A percentile compares a stretch with the other conserved stretches of the same genome.
Evolutionary conservation across 192 early-diverging fungal species (phyloP).

Genomic region (Mortierella claussenii): DNA sequence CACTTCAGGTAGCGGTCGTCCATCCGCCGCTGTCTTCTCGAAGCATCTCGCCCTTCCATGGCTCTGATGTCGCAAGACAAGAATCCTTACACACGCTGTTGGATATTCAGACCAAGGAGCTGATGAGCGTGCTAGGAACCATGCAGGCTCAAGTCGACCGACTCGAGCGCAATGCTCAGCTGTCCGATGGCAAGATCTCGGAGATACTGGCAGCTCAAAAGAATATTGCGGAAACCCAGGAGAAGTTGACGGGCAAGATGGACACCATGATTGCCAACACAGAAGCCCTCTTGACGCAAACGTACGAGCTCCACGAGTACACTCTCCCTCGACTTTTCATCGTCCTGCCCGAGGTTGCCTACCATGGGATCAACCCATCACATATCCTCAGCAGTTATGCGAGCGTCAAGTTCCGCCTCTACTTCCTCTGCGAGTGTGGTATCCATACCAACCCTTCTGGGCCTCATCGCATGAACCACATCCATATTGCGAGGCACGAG

Average conservation of each 20-base stretch:
- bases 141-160: conserved; percentile 9
- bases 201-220: background rate
- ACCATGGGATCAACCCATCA: conserved; percentile 28
- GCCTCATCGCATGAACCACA: conserved; percentile 28
- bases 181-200: conserved; percentile 5
- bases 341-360: conserved; percentile 39
- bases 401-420: conserved; percentile 33
- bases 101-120: conserved; percentile 1
- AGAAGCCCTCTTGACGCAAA: conserved; percentile 35
- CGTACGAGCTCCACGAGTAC: conserved; percentile 50
- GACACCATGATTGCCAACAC: conserved; percentile 9
- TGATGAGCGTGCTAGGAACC: conserved; percentile 1
- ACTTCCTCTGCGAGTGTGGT: conserved; percentile 47
- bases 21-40: background rate
- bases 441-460: conserved; percentile 32
- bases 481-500: conserved; percentile 44
- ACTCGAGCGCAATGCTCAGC: background rate
- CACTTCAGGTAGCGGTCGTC: background rate
- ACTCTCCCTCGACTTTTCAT: conserved; percentile 39
- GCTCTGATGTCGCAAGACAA: background rate
- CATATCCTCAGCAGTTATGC: conserved; percentile 9
- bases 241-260: conserved; percentile 14
- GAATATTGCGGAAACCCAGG: conserved; percentile 9
- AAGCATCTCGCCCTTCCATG: background rate
- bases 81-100: background rate